phyloP scores from a whole-genome alignment of 305 asterid species.

The Fraxinus xanthoxyloides region DNA sequence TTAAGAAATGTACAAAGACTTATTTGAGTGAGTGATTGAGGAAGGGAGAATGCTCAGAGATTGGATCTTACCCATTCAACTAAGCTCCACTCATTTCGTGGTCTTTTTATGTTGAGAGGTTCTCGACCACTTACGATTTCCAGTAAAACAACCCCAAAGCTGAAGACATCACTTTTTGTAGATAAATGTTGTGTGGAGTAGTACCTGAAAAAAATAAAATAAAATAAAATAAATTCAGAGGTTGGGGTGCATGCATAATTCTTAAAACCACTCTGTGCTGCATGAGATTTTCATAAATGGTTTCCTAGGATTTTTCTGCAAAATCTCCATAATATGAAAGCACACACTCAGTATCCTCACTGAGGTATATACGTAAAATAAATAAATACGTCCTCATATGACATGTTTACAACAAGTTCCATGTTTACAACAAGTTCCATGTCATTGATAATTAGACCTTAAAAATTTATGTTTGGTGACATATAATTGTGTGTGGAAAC shows the following conservation, averaged over 20 bases:
- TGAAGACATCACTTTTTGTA: slow-evolving; percentile 85
- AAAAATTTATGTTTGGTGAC: background rate
- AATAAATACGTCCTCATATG: background rate
- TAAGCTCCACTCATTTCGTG: slow-evolving; percentile 84
- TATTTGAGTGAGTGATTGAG: background rate
- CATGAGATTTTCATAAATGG: slow-evolving; percentile 2
- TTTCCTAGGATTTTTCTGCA: background rate
- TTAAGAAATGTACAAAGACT: background rate
- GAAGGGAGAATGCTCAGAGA: slow-evolving; percentile 5
- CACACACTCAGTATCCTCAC: background rate
- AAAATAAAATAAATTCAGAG: slow-evolving; percentile 4
- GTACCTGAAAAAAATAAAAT: slow-evolving; percentile 46
- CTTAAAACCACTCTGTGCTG: background rate
- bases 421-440: background rate
- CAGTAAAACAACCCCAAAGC: slow-evolving; percentile 88
- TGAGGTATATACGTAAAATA: background rate
- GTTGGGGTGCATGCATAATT: background rate
- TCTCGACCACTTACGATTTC: slow-evolving; percentile 78
- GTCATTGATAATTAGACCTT: background rate
- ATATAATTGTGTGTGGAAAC: background rate
- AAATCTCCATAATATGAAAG: background rate
- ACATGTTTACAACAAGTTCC: background rate
- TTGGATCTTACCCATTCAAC: slow-evolving; percentile 79
- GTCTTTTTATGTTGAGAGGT: slow-evolving; percentile 78
- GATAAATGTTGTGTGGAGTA: slow-evolving; percentile 86